phyloP scores from a whole-genome alignment of 306 rosid species.

The Cucumis hystrix region DNA sequence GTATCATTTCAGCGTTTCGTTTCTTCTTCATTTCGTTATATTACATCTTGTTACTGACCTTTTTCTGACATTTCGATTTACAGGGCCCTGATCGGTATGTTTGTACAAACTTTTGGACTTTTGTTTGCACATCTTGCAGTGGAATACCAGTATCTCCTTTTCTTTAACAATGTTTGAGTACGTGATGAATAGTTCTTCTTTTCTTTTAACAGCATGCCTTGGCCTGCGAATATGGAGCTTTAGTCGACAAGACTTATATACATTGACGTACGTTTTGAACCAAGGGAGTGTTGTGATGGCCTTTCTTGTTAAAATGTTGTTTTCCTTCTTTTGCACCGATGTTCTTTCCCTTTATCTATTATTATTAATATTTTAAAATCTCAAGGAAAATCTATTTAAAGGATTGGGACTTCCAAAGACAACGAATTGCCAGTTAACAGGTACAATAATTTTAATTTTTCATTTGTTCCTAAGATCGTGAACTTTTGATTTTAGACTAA shows the following conservation, averaged over 20 bases:
- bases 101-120: conserved; percentile 65
- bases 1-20: not conserved
- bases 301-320: not conserved
- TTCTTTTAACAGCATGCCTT: not conserved
- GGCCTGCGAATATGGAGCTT: not conserved
- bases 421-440: conserved; percentile 67
- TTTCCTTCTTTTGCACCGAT: conserved; percentile 1
- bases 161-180: not conserved
- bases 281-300: not conserved
- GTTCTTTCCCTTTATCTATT: conserved; percentile 12
- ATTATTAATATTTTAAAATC: conserved; percentile 1
- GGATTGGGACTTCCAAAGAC: conserved; percentile 84
- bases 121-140: conserved; percentile 62
- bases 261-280: not conserved
- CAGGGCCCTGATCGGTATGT: conserved; percentile 92
- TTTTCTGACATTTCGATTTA: not conserved
- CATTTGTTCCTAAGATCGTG: not conserved
- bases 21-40: not conserved
- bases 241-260: not conserved
- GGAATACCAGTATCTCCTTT: conserved; percentile 52
- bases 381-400: conserved; percentile 68
- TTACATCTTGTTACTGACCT: not conserved
- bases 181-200: not conserved
- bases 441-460: conserved; percentile 24
- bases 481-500: not conserved